Evolutionary conservation across 2,329 filamentous ascomycete species (phyloP).

Genomic region (Penicillium sp.): DNA sequence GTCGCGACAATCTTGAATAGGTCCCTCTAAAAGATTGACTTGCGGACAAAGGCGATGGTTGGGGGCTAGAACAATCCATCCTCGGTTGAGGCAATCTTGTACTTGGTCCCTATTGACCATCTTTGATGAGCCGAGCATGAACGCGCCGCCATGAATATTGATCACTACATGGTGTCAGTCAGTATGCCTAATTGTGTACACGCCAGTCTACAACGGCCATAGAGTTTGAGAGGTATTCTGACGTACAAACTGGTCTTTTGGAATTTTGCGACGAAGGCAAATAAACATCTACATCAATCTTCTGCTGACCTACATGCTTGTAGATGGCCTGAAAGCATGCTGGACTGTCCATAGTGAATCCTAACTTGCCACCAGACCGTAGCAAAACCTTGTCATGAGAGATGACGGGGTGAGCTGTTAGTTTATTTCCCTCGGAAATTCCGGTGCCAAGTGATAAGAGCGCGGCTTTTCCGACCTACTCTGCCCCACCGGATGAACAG

Average conservation of each 20-base stretch:
- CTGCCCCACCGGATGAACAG: not conserved
- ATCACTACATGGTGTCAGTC: not conserved
- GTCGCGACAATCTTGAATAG: not conserved
- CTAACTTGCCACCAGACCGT: too few species aligned
- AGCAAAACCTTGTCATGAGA: not conserved
- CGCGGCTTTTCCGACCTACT: not conserved
- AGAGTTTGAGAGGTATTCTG: not conserved
- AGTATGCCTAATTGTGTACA: too few species aligned
- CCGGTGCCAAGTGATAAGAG: not conserved
- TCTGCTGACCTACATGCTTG: not conserved
- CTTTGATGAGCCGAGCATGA: not conserved
- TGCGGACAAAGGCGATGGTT: not conserved
- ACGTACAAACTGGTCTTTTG: not conserved
- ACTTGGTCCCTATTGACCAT: not conserved
- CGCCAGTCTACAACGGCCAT: not conserved
- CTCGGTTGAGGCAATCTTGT: not conserved
- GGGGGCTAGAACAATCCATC: not conserved
- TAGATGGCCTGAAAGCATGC: not conserved
- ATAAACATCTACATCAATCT: not conserved
- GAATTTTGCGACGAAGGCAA: not conserved
- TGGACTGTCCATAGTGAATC: not conserved
- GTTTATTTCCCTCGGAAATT: not conserved
- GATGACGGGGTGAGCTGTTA: not conserved
- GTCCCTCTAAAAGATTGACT: not conserved
- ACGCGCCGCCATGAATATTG: not conserved